These are phyloP conservation scores for Populus nigra DNA, from an alignment of 345 rosid genomes.

Conservation along the genomic window DNA sequence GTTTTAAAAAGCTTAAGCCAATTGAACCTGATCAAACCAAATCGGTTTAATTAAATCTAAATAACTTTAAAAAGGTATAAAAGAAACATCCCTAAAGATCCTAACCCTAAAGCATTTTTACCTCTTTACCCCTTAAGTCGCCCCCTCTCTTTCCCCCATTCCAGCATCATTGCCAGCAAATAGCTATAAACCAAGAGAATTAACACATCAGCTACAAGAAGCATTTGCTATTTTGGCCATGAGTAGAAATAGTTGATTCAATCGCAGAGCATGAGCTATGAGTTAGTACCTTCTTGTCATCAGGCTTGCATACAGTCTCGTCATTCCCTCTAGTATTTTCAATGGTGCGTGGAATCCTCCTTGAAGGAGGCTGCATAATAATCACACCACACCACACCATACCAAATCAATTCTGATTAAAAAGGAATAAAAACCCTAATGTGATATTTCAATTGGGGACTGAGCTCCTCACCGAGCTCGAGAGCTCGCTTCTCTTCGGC, in stretches of 20 bases:
- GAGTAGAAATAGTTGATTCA: background rate
- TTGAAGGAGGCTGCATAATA: slow-evolving; percentile 62
- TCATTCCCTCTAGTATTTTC: slow-evolving; percentile 89
- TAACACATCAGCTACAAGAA: slow-evolving; percentile 3
- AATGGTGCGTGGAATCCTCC: slow-evolving; percentile 67
- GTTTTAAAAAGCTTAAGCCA: too few species aligned
- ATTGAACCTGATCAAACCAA: too few species aligned
- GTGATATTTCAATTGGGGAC: background rate
- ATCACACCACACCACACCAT: background rate
- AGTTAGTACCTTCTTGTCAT: slow-evolving; percentile 71
- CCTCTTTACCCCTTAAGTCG: too few species aligned
- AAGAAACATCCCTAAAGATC: too few species aligned
- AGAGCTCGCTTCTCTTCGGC: slow-evolving; percentile 74
- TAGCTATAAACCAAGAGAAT: slow-evolving; percentile 40
- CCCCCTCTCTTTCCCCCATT: too few species aligned
- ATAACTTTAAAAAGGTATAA: too few species aligned
- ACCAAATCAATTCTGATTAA: background rate
- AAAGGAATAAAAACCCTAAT: background rate
- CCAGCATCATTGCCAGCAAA: slow-evolving; percentile 81
- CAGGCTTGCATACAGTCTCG: slow-evolving; percentile 84
- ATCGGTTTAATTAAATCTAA: too few species aligned
- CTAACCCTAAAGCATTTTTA: too few species aligned
- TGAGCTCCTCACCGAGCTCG: slow-evolving; percentile 93
- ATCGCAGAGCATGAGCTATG: background rate
- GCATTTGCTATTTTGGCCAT: background rate